Conservation (phyloP, 257 asterid species). For the Cruciata laevipes region DNA sequence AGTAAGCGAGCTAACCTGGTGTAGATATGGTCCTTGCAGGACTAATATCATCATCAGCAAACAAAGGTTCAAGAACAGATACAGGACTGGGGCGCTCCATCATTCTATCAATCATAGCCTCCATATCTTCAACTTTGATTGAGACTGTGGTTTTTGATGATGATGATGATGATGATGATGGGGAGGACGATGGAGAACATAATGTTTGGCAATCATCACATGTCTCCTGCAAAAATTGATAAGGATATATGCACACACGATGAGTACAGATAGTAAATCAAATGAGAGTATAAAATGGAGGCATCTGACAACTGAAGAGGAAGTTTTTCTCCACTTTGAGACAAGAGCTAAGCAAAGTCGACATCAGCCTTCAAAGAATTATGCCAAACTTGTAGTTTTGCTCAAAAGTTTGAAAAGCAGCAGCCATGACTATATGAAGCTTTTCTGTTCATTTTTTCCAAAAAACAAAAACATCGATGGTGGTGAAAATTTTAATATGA, state of each 20-base stretch:
- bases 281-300: not conserved
- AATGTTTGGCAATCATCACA: conserved; percentile 30
- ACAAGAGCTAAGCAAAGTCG: too few species aligned
- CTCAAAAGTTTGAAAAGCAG: too few species aligned
- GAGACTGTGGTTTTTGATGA: conserved; percentile 29
- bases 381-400: too few species aligned
- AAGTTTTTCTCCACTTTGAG: not conserved
- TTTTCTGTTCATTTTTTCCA: not conserved
- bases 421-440: not conserved
- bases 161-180: conserved; percentile 9
- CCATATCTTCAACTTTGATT: conserved; percentile 40
- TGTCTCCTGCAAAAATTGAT: conserved; percentile 19
- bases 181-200: conserved; percentile 35
- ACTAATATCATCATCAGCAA: conserved; percentile 67
- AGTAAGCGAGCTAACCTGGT: conserved; percentile 45
- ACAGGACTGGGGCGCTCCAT: conserved; percentile 77
- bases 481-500: not conserved
- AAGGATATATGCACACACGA: not conserved
- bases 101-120: conserved; percentile 33
- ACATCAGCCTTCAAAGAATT: not conserved
- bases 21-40: conserved; percentile 56
- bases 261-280: not conserved
- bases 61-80: conserved; percentile 84
- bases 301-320: not conserved
- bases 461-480: not conserved